Evolutionary conservation across 139 green algal species (phyloP), one percentile per base, ranked within the genome.

Genomic region (Helicosporidium sp.): DNA sequence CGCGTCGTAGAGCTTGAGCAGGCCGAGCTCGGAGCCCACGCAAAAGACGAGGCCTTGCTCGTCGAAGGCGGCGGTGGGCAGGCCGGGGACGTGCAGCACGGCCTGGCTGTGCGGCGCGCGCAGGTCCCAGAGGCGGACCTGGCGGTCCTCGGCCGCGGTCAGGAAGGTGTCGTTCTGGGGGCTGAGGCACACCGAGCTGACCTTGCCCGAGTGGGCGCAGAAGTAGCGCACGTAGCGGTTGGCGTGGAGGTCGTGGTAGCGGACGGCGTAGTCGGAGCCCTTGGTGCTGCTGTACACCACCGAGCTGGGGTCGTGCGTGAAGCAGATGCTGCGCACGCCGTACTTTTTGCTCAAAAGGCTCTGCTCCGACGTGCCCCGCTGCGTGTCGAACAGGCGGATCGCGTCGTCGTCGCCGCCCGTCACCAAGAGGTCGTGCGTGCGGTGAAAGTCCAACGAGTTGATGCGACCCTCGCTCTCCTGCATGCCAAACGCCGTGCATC

Each of bases 191-290:
- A 95, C 46, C 0, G 68, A 70, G 36, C 76, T 85, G 4, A 95
- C 72, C 5, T 64, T 60, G 5, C 56, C 74, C 6, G 41, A 62
- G 65, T 93, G 85, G 8, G 80, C 83, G 10, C 49, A 48, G 64
- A 93, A 92, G 65, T 92, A 93, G 4, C 78, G 63, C n/a, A 85
- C 13, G 51, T 87, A 91, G 19, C 62, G 54, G 55, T 92, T 92
- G 55, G 72, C 62, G 41, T 81, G 56, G 13, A 94, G 54, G n/a
- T 73, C 73, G 28, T 84, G 74, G 56, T 94, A 92, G 0, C 84
- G 62, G 26, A 91, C 49, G 8, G 70, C 62, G 48, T 94, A 75
- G 26, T 60, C 45, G n/a, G 19, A 16, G 13, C 53, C 53, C 69
- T 91, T 90, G 40, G 73, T 77, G 10, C 75, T 86, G 2, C 77